A percentile compares a stretch with the other conserved stretches of the same genome.
Conservation (phyloP, 2,329 filamentous ascomycete species). For the Arachnomyces sp. region DNA sequence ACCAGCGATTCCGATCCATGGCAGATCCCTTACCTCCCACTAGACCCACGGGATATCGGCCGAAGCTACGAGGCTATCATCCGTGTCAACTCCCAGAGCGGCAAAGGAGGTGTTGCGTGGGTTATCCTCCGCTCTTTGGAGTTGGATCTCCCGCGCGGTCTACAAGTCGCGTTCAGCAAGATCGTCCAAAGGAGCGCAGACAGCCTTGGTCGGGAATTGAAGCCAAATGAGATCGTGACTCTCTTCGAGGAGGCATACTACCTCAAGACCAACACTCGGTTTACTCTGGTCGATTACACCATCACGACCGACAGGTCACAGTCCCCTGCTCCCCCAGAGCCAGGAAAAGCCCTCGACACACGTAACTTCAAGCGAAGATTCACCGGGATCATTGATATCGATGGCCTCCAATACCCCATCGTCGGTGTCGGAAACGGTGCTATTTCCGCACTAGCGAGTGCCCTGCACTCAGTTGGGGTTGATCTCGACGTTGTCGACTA, state of each 20-base stretch:
- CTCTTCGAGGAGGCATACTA: constrained; percentile 89
- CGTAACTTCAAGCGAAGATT: constrained; percentile 74
- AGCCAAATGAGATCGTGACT: constrained; percentile 71
- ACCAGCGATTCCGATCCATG: constrained; percentile 59
- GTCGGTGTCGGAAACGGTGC: constrained; percentile 80
- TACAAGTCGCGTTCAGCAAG: constrained; percentile 84
- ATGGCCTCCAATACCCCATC: constrained; percentile 69
- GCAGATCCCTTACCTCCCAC: constrained; percentile 83
- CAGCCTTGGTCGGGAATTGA: constrained; percentile 69
- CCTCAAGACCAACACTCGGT: constrained; percentile 72
- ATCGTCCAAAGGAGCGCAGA: constrained; percentile 80
- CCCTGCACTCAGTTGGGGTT: constrained; percentile 68
- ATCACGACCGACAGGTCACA: constrained; percentile 75
- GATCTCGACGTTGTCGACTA: constrained; percentile 89
- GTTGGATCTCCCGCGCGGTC: constrained; percentile 82
- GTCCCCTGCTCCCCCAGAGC: constrained; percentile 60
- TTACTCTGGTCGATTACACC: constrained; percentile 82
- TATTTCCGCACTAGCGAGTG: constrained; percentile 78
- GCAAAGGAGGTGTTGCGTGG: constrained; percentile 91
- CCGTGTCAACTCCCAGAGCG: constrained; percentile 91
- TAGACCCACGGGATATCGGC: constrained; percentile 88
- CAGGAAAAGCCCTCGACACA: constrained; percentile 66
- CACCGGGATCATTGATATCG: constrained; percentile 73
- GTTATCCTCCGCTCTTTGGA: constrained; percentile 82
- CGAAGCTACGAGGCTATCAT: constrained; percentile 97